Evolutionary conservation across 106 monocot genomes (phyloP).

Genomic region (Dendrobium catenatum): DNA sequence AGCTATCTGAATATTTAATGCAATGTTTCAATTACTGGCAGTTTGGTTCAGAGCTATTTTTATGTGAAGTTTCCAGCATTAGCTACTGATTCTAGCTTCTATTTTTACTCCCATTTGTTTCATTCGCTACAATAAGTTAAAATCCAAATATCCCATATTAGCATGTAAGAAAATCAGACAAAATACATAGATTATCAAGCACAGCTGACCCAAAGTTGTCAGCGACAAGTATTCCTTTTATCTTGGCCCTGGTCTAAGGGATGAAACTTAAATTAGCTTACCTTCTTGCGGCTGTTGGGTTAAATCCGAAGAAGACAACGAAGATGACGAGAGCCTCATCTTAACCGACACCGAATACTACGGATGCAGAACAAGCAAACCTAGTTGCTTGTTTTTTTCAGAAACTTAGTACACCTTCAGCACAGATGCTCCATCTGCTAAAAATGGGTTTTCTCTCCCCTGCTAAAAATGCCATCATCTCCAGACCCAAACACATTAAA

Average conservation of each 20-base stretch:
- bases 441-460: background rate
- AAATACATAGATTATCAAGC: background rate
- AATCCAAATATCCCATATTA: background rate
- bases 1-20: background rate
- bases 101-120: background rate
- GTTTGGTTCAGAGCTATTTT: background rate
- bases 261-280: background rate
- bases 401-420: background rate
- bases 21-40: background rate
- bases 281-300: slow-evolving; percentile 4
- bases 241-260: background rate
- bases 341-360: background rate
- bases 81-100: background rate
- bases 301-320: slow-evolving; percentile 8
- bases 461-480: background rate
- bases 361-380: background rate
- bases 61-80: background rate
- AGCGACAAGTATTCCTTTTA: background rate
- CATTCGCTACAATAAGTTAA: background rate
- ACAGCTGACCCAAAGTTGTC: background rate
- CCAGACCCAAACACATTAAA: background rate
- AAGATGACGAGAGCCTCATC: slow-evolving; percentile 7
- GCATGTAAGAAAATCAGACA: background rate
- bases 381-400: background rate
- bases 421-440: background rate